Conservation (phyloP, 208 protist species). For the Acanthamoeba sp. region DNA sequence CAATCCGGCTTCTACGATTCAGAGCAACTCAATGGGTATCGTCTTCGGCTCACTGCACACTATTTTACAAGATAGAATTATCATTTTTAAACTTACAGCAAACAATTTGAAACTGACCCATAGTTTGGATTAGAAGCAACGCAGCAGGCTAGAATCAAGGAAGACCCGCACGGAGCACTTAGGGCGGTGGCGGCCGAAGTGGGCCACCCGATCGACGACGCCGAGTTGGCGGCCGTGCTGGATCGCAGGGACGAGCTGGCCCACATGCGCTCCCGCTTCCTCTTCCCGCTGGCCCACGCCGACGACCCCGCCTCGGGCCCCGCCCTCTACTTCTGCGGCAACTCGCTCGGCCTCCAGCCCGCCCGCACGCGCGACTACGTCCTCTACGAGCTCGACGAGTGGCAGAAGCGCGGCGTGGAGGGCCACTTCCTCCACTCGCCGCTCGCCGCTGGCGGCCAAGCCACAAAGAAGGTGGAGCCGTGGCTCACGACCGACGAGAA, state of each 20-base stretch:
- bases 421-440: slow-evolving; percentile 73
- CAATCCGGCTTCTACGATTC: too few species aligned
- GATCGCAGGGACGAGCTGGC: slow-evolving; percentile 89
- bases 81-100: background rate
- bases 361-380: slow-evolving; percentile 88
- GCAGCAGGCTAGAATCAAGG: background rate
- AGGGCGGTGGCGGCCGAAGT: background rate
- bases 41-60: too few species aligned
- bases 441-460: background rate
- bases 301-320: slow-evolving; percentile 25
- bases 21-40: too few species aligned
- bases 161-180: slow-evolving; percentile 30
- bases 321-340: slow-evolving; percentile 92
- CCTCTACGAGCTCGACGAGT: slow-evolving; percentile 92
- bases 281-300: slow-evolving; percentile 82
- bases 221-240: slow-evolving; percentile 90
- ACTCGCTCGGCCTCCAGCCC: slow-evolving; percentile 94
- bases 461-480: slow-evolving; percentile 23
- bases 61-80: too few species aligned
- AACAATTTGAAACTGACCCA: too few species aligned
- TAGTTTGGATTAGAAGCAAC: background rate
- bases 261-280: slow-evolving; percentile 88
- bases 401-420: slow-evolving; percentile 91
- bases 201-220: slow-evolving; percentile 71
- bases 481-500: slow-evolving; percentile 71